Evolutionary conservation across 2,329 filamentous ascomycete genomes (phyloP).

Genomic region (Botrytis deweyae): DNA sequence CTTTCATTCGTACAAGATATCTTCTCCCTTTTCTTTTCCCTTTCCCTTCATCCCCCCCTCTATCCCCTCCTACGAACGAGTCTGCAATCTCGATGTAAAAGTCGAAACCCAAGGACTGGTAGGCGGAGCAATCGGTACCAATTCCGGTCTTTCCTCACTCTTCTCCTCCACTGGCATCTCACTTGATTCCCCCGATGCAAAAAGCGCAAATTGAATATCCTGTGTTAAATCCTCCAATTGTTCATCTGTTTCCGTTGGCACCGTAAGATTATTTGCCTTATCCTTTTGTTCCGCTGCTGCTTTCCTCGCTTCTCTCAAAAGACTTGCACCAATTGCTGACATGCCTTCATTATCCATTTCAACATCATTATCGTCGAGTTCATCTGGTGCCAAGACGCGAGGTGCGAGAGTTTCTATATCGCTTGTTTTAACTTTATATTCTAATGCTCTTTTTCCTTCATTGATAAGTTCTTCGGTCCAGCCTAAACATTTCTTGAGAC

Average conservation of each 20-base stretch:
- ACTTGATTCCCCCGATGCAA: not conserved
- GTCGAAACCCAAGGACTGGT: slow-evolving; percentile 11
- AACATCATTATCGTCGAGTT: slow-evolving; percentile 48
- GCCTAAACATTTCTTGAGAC: slow-evolving; percentile 81
- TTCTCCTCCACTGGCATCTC: not conserved
- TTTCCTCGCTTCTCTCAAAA: slow-evolving; percentile 36
- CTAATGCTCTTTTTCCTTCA: slow-evolving; percentile 83
- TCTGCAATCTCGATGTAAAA: slow-evolving; percentile 5
- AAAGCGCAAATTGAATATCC: slow-evolving; percentile 4
- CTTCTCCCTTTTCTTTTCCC: not conserved
- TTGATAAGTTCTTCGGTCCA: slow-evolving; percentile 90
- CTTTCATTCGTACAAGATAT: not conserved
- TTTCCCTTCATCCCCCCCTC: not conserved
- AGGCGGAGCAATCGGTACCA: not conserved
- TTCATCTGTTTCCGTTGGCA: slow-evolving; percentile 1
- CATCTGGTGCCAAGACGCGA: slow-evolving; percentile 69
- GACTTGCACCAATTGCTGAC: slow-evolving; percentile 33
- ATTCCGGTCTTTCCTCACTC: not conserved
- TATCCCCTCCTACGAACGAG: not conserved
- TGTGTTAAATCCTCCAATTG: slow-evolving; percentile 14
- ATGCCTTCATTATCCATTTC: slow-evolving; percentile 35
- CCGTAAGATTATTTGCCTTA: not conserved
- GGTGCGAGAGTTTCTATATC: slow-evolving; percentile 79
- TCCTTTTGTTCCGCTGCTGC: slow-evolving; percentile 26
- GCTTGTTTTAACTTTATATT: slow-evolving; percentile 74